Conservation (phyloP, 2,329 filamentous ascomycete species). For the Dactylellina haptotyla region DNA sequence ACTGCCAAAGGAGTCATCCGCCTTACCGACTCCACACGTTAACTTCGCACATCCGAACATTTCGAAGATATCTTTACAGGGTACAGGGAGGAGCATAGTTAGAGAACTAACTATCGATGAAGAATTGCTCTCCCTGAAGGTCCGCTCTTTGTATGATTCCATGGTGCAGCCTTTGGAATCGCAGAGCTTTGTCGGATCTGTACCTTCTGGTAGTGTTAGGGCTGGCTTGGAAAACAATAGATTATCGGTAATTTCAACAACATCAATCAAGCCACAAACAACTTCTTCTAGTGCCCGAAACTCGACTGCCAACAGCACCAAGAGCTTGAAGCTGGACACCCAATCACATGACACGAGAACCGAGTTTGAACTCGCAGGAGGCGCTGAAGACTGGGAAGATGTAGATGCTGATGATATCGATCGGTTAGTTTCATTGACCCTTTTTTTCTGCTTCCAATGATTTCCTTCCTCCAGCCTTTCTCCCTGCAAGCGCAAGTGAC, state of each 20-base stretch:
- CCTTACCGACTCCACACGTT: not conserved
- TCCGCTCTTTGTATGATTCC: constrained; percentile 58
- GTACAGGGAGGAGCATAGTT: constrained; percentile 34
- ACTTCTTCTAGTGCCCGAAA: constrained; percentile 20
- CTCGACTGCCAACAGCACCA: constrained; percentile 37
- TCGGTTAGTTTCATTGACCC: constrained; percentile 58
- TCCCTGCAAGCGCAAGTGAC: not conserved
- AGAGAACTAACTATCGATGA: constrained; percentile 56
- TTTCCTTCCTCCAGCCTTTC: too few species aligned
- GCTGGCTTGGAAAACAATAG: constrained; percentile 54
- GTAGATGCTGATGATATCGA: constrained; percentile 71
- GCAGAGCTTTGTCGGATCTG: constrained; percentile 55
- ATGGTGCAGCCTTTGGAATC: constrained; percentile 44
- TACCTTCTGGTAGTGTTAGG: constrained; percentile 55
- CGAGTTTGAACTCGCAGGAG: constrained; percentile 66
- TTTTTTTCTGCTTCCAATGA: not conserved
- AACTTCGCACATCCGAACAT: constrained; percentile 19
- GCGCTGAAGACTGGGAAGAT: constrained; percentile 74
- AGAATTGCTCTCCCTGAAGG: constrained; percentile 57
- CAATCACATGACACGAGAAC: constrained; percentile 57
- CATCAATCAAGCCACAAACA: constrained; percentile 45
- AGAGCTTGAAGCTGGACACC: constrained; percentile 21
- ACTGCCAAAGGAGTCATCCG: not conserved
- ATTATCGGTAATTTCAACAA: constrained; percentile 46
- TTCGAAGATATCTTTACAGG: constrained; percentile 44